Percentiles rank a stretch among this genome's conserved stretches.
Evolutionary conservation across 805 yeast genomes (phyloP).

Genomic region (Saccharomycopsis fibuligera): DNA sequence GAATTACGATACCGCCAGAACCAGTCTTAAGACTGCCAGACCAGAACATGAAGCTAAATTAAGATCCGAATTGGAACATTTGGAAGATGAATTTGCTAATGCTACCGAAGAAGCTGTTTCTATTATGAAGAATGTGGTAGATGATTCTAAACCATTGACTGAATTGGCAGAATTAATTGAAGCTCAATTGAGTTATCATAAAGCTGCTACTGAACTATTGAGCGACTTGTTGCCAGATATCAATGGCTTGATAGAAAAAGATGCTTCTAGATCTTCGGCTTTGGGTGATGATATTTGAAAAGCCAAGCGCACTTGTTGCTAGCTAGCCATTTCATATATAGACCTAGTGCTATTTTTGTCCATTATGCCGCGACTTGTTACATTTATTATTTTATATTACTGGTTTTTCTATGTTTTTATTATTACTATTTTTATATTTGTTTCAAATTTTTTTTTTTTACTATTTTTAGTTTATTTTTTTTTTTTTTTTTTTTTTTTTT

Average conservation of each 20-base stretch:
- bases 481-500: too few species aligned
- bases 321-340: neutral
- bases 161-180: conserved; percentile 61
- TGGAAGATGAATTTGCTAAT: conserved; percentile 86
- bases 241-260: conserved; percentile 53
- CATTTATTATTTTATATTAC: too few species aligned
- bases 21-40: conserved; percentile 41
- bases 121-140: conserved; percentile 74
- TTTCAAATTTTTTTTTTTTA: too few species aligned
- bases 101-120: conserved; percentile 83
- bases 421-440: too few species aligned
- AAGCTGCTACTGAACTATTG: conserved; percentile 63
- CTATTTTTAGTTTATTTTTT: too few species aligned
- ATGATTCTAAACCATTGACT: conserved; percentile 60
- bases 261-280: conserved; percentile 26
- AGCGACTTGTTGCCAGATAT: conserved; percentile 58
- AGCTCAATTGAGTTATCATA: conserved; percentile 79
- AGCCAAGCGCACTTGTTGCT: too few species aligned
- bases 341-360: neutral
- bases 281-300: conserved; percentile 20
- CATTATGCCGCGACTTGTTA: neutral
- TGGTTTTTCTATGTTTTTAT: too few species aligned
- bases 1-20: conserved; percentile 73
- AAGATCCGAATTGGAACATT: conserved; percentile 70
- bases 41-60: conserved; percentile 69